phyloP scores from a whole-genome alignment of 2,329 filamentous ascomycete species.

The Xylaria sp. region DNA sequence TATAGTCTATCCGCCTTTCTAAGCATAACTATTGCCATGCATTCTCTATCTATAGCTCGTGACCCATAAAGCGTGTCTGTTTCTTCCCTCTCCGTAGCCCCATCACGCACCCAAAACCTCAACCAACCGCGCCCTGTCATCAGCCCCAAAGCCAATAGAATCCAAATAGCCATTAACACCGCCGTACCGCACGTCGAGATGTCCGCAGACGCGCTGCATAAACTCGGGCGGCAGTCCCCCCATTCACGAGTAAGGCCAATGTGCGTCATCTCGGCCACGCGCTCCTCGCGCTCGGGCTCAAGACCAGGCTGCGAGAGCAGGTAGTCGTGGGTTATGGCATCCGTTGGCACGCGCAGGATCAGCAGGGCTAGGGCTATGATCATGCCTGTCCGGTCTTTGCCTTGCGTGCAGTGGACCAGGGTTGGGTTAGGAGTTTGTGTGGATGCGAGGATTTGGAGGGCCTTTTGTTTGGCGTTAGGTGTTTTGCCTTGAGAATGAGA shows the following conservation, averaged over 20 bases:
- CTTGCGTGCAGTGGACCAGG: conserved; percentile 84
- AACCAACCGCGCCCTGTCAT: conserved; percentile 49
- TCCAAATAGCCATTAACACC: conserved; percentile 70
- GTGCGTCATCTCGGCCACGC: conserved; percentile 69
- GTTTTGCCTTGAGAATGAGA: neutral
- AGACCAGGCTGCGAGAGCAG: conserved; percentile 66
- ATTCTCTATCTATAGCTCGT: neutral
- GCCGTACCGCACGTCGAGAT: conserved; percentile 68
- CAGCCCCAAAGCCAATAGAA: conserved; percentile 61
- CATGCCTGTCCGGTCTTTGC: conserved; percentile 84
- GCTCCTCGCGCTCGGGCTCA: conserved; percentile 63
- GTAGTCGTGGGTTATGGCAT: conserved; percentile 75
- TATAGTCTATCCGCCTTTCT: neutral
- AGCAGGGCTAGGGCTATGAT: conserved; percentile 72
- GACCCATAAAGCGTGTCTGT: neutral
- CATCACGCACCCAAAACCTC: conserved; percentile 50
- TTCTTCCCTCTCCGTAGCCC: neutral
- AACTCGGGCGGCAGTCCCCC: conserved; percentile 69
- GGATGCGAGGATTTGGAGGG: conserved; percentile 56
- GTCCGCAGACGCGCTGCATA: conserved; percentile 61
- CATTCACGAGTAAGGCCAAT: conserved; percentile 79
- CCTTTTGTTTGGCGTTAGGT: conserved; percentile 34
- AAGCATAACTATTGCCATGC: neutral
- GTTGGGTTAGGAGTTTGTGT: conserved; percentile 61
- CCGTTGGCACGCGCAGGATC: conserved; percentile 60